A percentile compares a stretch with the other conserved stretches of the same genome.
Conservation (phyloP, 1,139 yeast species). For the Kluyveromyces sp. region DNA sequence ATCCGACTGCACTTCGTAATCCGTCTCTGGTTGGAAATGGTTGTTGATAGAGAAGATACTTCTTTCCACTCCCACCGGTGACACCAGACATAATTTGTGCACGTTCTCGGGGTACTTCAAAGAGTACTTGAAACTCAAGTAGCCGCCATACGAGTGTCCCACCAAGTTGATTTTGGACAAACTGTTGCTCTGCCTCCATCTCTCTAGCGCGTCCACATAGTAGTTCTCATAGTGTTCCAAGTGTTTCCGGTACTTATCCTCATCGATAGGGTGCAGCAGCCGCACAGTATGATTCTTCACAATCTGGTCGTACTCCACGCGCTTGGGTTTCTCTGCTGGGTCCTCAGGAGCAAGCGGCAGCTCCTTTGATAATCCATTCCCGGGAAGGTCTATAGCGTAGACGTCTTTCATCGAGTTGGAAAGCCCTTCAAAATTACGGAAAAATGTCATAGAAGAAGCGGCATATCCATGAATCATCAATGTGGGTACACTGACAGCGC, state of each 20-base stretch:
- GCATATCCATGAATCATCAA: constrained; percentile 90
- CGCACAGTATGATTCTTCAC: constrained; percentile 11
- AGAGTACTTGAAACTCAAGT: constrained; percentile 72
- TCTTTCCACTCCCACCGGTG: constrained; percentile 89
- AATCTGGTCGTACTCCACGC: constrained; percentile 12
- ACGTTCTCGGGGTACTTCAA: constrained; percentile 62
- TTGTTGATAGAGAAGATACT: constrained; percentile 57
- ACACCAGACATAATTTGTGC: constrained; percentile 61
- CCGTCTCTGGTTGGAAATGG: constrained; percentile 18
- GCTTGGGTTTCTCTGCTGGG: constrained; percentile 11
- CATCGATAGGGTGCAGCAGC: constrained; percentile 15
- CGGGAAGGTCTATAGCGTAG: constrained; percentile 76
- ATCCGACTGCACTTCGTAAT: constrained; percentile 14
- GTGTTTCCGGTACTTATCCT: constrained; percentile 11
- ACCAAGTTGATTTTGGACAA: constrained; percentile 60
- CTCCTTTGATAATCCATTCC: constrained; percentile 51
- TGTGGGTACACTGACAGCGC: constrained; percentile 28
- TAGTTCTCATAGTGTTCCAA: constrained; percentile 53
- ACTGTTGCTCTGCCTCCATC: constrained; percentile 61
- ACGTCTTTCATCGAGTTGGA: constrained; percentile 42
- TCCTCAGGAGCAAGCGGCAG: constrained; percentile 17
- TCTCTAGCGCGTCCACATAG: constrained; percentile 76
- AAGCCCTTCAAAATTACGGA: constrained; percentile 59
- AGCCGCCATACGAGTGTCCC: constrained; percentile 94
- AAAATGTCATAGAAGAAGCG: constrained; percentile 80